Percentiles rank a stretch among this genome's conserved stretches.
These are phyloP conservation scores for Starmerella gropengiesseri DNA, from an alignment of 805 yeast species.

Conservation along the genomic window DNA sequence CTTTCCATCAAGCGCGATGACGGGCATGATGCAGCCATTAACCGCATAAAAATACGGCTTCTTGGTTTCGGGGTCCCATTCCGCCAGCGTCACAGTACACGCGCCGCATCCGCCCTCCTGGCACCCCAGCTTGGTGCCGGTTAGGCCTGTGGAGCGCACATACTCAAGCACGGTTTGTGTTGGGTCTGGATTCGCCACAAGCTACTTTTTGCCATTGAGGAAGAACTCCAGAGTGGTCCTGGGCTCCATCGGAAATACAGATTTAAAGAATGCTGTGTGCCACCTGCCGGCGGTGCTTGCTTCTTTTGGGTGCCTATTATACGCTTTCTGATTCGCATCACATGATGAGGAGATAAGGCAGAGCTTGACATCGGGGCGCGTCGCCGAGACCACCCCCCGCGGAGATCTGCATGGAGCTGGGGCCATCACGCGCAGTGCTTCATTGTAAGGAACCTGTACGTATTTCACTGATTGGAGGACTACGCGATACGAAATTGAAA, in stretches of 20 bases:
- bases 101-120: conserved; percentile 46
- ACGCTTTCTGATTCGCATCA: not conserved
- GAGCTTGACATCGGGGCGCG: no score
- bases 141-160: conserved; percentile 32
- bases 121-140: conserved; percentile 41
- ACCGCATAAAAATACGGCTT: conserved; percentile 32
- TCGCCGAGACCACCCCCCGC: not conserved
- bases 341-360: not conserved
- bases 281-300: no score
- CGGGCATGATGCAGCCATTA: conserved; percentile 40
- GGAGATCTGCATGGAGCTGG: no score
- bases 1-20: conserved; percentile 37
- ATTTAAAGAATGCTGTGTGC: no score
- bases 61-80: conserved; percentile 26
- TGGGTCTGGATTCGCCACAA: conserved; percentile 35
- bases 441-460: no score
- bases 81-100: conserved; percentile 37
- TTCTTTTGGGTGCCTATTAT: no score
- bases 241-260: not conserved
- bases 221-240: conserved; percentile 28
- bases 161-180: conserved; percentile 37
- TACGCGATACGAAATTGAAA: no score
- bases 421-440: no score
- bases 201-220: conserved; percentile 34
- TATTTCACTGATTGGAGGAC: no score